These are phyloP conservation scores for Moniliella sp. DNA, from an alignment of 1,284 basidiomycete species.

Conservation along the genomic window DNA sequence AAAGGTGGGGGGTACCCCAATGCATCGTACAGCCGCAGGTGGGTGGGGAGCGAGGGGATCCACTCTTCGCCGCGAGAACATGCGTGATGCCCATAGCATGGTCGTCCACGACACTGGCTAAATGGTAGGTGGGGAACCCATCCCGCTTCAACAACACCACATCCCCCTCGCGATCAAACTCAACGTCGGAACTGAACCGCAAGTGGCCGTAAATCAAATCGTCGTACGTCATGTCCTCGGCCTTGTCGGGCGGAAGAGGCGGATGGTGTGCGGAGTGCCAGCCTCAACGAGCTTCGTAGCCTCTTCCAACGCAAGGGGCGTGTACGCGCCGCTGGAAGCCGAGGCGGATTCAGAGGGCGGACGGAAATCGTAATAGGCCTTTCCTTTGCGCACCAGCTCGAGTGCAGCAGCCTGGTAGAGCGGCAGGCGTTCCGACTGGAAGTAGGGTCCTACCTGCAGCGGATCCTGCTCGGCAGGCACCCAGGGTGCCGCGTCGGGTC, in stretches of 20 bases:
- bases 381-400: constrained; percentile 42
- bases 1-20: constrained; percentile 52
- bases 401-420: constrained; percentile 43
- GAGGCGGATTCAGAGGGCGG: too few species aligned
- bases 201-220: constrained; percentile 1
- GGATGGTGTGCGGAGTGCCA: constrained; percentile 38
- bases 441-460: constrained; percentile 13
- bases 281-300: constrained; percentile 36
- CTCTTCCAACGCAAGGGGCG: constrained; percentile 2
- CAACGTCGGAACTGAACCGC: constrained; percentile 10
- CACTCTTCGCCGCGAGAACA: constrained; percentile 95
- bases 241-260: constrained; percentile 1
- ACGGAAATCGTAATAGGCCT: constrained; percentile 90
- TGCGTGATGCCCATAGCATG: constrained; percentile 86
- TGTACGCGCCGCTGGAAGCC: too few species aligned
- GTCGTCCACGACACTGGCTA: constrained; percentile 87
- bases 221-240: constrained; percentile 1
- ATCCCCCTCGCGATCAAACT: constrained; percentile 68
- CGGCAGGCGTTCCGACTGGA: constrained; percentile 63
- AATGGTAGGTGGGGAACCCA: constrained; percentile 80
- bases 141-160: constrained; percentile 81
- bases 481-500: constrained; percentile 49
- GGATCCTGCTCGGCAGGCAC: constrained; percentile 2
- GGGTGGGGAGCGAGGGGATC: constrained; percentile 78
- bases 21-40: constrained; percentile 66